Evolutionary conservation across 2,329 filamentous ascomycete genomes (phyloP), one percentile per base, ranked within the genome.

Genomic region (Chalara sp.): DNA sequence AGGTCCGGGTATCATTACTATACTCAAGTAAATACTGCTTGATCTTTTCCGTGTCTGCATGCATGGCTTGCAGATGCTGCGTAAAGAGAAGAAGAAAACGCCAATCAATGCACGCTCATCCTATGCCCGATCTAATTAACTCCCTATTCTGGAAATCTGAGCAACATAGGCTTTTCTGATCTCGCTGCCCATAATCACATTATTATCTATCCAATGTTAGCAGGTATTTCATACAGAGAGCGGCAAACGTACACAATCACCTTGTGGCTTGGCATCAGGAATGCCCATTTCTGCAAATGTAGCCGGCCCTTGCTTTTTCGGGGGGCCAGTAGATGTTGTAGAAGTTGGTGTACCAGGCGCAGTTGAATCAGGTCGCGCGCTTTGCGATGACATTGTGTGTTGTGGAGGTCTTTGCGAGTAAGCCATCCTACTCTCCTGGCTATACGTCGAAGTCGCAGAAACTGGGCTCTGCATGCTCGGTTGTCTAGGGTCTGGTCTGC

Each of bases 201-300:
- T 39, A 65, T 55, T 49, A 57, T 49, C 63, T 65, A 29, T 5
- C 3, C n/a, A 6, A 13, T 31, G 33, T 54, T 37, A 55, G 56
- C 48, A 50, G 46, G 32, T 33, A 13, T 21, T 28, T n/a, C 13
- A n/a, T 28, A 5, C 32, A 13, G n/a, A 33, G 10, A 30, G 35
- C 2, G 21, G 29, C 11, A 45, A 41, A 62, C 65, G 61, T 66
- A 96, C 91, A 74, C 92, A 99, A 70, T 97, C 91, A 58, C 81
- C 80, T n/a, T 96, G 88, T 55, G 84, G 79, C 69, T 93, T 91
- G 45, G 78, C 83, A 62, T 84, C 79, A 6, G 90, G 89, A 61
- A 99, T 92, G 39, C 93, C 93, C 93, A 99, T 99, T 66, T 95
- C 91, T 66, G 96, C 92, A 67, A 99, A 99, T 0, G 93, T 97